phyloP scores from a whole-genome alignment of 2,329 filamentous ascomycete genomes.

The Onygenales sp. region DNA sequence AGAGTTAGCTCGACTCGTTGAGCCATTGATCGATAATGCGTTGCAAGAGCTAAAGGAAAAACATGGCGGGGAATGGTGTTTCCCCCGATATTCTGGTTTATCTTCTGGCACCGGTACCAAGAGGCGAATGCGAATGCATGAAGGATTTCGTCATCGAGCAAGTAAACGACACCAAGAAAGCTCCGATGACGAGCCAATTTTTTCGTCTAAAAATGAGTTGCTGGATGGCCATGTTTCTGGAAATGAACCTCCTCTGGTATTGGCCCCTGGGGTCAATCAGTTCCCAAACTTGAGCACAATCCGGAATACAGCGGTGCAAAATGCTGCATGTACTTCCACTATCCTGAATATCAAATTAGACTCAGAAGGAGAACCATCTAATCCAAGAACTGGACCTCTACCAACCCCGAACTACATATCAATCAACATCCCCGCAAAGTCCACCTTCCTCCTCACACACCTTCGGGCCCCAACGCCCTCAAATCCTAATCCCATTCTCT shows the following conservation, averaged over 20 bases:
- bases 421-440: slow-evolving; percentile 40
- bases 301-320: slow-evolving; percentile 18
- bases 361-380: neutral
- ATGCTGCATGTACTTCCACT: slow-evolving; percentile 17
- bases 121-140: slow-evolving; percentile 5
- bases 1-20: slow-evolving; percentile 18
- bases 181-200: neutral
- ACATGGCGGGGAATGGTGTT: slow-evolving; percentile 24
- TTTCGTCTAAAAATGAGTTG: neutral
- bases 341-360: slow-evolving; percentile 8
- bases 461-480: slow-evolving; percentile 14
- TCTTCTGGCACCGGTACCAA: neutral
- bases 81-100: slow-evolving; percentile 12
- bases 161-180: neutral
- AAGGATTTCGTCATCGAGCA: neutral
- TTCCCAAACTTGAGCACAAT: slow-evolving; percentile 20
- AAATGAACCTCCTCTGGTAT: slow-evolving; percentile 20
- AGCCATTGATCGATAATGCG: slow-evolving; percentile 27
- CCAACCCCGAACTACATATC: slow-evolving; percentile 11
- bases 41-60: slow-evolving; percentile 22
- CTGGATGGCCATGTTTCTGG: neutral
- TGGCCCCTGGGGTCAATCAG: slow-evolving; percentile 23
- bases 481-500: slow-evolving; percentile 16
- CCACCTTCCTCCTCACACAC: slow-evolving; percentile 37
- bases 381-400: slow-evolving; percentile 1